These are phyloP conservation scores for Sarocladium brachiariae DNA, from an alignment of 2,329 filamentous ascomycete genomes.

Conservation along the genomic window DNA sequence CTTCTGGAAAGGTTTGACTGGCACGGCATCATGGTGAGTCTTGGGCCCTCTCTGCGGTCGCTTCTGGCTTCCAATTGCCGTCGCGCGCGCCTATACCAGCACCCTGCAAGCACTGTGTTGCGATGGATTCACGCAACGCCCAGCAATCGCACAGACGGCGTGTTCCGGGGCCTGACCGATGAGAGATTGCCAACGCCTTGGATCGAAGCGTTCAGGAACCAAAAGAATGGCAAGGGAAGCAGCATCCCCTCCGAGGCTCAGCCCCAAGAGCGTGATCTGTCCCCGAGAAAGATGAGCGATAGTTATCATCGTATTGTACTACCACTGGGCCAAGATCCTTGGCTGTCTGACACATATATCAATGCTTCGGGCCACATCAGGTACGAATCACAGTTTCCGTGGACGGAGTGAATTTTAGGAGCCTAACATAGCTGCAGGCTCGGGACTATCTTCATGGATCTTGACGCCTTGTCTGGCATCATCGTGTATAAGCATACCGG, in stretches of 20 bases:
- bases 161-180: slow-evolving; percentile 21
- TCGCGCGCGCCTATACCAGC: background rate
- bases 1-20: too few species aligned
- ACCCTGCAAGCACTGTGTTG: background rate
- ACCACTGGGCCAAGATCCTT: slow-evolving; percentile 66
- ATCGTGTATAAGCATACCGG: slow-evolving; percentile 65
- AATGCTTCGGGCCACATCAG: slow-evolving; percentile 70
- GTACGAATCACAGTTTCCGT: slow-evolving; percentile 11
- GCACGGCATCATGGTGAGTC: too few species aligned
- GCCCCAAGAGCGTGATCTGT: slow-evolving; percentile 19
- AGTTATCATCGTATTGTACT: slow-evolving; percentile 33
- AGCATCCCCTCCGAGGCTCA: background rate
- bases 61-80: background rate
- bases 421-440: slow-evolving; percentile 29
- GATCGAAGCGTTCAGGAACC: slow-evolving; percentile 21
- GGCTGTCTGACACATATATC: slow-evolving; percentile 71
- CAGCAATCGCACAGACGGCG: slow-evolving; percentile 19
- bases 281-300: slow-evolving; percentile 23
- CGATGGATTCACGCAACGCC: background rate
- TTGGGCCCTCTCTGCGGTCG: too few species aligned
- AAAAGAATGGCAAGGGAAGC: slow-evolving; percentile 17
- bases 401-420: too few species aligned
- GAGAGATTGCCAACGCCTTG: slow-evolving; percentile 20
- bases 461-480: slow-evolving; percentile 70
- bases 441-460: slow-evolving; percentile 71